Evolutionary conservation across 1,139 yeast species (phyloP).

Genomic region (Magnusiomyces suaveolens): DNA sequence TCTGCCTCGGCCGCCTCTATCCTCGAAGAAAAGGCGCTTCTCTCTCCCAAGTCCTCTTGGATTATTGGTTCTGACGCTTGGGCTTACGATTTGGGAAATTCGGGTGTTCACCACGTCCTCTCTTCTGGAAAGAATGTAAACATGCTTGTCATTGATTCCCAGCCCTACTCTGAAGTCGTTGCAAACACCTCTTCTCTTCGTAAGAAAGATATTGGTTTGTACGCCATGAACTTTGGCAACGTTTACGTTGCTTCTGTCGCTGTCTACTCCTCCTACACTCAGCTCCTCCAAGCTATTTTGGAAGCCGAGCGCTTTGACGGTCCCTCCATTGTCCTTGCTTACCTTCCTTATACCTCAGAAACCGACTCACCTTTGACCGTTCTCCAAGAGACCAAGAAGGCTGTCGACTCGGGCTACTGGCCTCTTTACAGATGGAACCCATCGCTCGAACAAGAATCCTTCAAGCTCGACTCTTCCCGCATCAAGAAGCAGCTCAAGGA

Average conservation of each 20-base stretch:
- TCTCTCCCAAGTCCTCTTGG: conserved; percentile 56
- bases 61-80: conserved; percentile 89
- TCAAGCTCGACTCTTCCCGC: conserved; percentile 76
- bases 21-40: conserved; percentile 39
- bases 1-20: conserved; percentile 26
- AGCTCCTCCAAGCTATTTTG: conserved; percentile 74
- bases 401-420: conserved; percentile 93
- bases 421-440: conserved; percentile 89
- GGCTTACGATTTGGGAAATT: conserved; percentile 86
- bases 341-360: conserved; percentile 67
- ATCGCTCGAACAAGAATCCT: conserved; percentile 42
- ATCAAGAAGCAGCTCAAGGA: conserved; percentile 66
- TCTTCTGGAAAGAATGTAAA: conserved; percentile 71
- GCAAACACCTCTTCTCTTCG: conserved; percentile 35
- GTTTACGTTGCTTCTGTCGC: conserved; percentile 94
- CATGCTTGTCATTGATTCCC: conserved; percentile 83
- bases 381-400: conserved; percentile 76
- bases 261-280: conserved; percentile 86
- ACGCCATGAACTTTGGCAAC: conserved; percentile 89
- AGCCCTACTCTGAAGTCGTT: conserved; percentile 51
- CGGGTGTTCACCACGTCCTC: conserved; percentile 82
- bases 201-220: conserved; percentile 88
- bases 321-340: conserved; percentile 85
- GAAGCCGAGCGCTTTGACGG: conserved; percentile 87
- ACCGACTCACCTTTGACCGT: conserved; percentile 62